Evolutionary conservation across 352 stramenopile species (phyloP).

Genomic region (Phytophthora cactorum): DNA sequence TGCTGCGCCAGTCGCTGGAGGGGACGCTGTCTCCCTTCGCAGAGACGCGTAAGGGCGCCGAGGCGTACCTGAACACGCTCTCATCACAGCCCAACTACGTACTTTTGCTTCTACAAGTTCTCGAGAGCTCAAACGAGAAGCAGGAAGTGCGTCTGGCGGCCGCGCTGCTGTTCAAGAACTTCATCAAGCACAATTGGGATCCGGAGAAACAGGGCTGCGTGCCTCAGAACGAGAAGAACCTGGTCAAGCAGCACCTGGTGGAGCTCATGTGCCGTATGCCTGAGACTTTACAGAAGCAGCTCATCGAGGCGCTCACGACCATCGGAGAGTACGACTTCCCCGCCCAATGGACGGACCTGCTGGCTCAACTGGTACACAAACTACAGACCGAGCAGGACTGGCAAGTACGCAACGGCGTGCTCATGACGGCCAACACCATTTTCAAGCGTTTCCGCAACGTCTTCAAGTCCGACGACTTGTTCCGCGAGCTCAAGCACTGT

Average conservation of each 20-base stretch:
- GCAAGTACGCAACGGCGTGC: slow-evolving; percentile 94
- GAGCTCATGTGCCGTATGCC: slow-evolving; percentile 98
- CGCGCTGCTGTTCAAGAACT: slow-evolving; percentile 97
- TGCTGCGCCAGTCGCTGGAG: slow-evolving; percentile 77
- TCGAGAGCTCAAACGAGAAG: slow-evolving; percentile 67
- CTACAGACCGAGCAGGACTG: slow-evolving; percentile 91
- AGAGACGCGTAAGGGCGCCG: slow-evolving; percentile 71
- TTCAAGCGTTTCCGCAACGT: slow-evolving; percentile 98
- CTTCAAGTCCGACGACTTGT: slow-evolving; percentile 96
- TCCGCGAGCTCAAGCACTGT: slow-evolving; percentile 96
- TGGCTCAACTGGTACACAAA: slow-evolving; percentile 95
- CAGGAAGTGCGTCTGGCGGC: slow-evolving; percentile 75
- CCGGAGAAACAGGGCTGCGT: slow-evolving; percentile 84
- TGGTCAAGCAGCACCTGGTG: slow-evolving; percentile 99
- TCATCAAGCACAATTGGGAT: slow-evolving; percentile 98
- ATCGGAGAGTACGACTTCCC: slow-evolving; percentile 98
- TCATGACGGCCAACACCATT: slow-evolving; percentile 98
- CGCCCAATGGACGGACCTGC: slow-evolving; percentile 94
- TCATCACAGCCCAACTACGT: slow-evolving; percentile 75
- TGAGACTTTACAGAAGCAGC: slow-evolving; percentile 93
- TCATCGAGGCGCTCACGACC: slow-evolving; percentile 96
- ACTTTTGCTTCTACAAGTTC: slow-evolving; percentile 72
- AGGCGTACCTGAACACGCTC: slow-evolving; percentile 70
- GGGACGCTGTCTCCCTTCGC: slow-evolving; percentile 80
- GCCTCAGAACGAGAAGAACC: slow-evolving; percentile 83